A percentile compares a stretch with the other conserved stretches of the same genome.
Conservation (phyloP, 495 filamentous ascomycete species). For the Talaromyces wortmannii region DNA sequence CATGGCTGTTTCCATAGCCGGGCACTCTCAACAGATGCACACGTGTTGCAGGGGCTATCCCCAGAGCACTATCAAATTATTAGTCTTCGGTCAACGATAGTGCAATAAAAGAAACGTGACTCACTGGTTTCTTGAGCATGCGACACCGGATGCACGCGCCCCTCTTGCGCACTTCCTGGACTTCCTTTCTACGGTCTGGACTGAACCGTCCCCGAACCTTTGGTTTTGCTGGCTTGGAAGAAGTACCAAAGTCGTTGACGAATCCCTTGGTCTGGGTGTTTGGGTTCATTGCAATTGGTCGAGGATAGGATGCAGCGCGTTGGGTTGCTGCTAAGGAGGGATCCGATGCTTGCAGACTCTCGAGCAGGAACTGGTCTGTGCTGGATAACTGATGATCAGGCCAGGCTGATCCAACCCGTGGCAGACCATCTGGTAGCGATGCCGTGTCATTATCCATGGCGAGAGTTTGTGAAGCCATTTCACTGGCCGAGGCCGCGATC, state of each 20-base stretch:
- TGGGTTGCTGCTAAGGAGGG: constrained; percentile 38
- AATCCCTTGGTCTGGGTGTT: constrained; percentile 47
- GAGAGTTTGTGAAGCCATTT: constrained; percentile 39
- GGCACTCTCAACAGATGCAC: constrained; percentile 67
- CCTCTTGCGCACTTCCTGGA: constrained; percentile 70
- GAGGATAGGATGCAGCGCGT: constrained; percentile 39
- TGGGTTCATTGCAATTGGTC: constrained; percentile 50
- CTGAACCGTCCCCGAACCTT: constrained; percentile 65
- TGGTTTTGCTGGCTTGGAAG: constrained; percentile 42
- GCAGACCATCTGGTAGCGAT: constrained; percentile 22
- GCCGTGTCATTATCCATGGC: constrained; percentile 28
- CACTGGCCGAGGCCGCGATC: constrained; percentile 43
- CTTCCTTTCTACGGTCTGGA: constrained; percentile 62
- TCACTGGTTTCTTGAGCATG: constrained; percentile 74
- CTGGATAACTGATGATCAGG: constrained; percentile 29
- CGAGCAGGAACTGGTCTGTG: constrained; percentile 39
- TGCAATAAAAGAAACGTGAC: constrained; percentile 3
- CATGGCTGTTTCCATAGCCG: constrained; percentile 77
- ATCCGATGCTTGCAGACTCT: constrained; percentile 39
- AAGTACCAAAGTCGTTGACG: constrained; percentile 48
- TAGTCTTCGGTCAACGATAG: constrained; percentile 4
- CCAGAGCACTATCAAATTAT: constrained; percentile 52
- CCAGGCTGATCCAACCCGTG: constrained; percentile 27
- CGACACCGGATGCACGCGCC: constrained; percentile 83
- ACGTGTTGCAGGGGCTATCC: constrained; percentile 76